Evolutionary conservation across 805 yeast genomes (phyloP), one percentile per base, ranked within the genome.

Genomic region (Yarrowia divulgata): DNA sequence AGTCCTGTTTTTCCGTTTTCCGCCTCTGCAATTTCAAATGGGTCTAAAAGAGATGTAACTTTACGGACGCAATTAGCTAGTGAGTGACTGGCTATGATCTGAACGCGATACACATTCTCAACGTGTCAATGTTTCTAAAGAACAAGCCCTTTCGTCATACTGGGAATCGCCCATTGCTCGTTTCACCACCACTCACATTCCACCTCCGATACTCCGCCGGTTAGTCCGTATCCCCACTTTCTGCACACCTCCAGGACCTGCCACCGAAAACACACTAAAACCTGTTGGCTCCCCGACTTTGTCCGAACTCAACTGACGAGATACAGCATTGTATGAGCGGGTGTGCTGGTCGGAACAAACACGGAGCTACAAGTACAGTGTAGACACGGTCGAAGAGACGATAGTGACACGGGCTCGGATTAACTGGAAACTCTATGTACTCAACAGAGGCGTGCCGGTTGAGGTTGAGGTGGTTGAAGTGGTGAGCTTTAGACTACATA

Each of bases 181-280:
- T 23, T 23, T 23, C 29, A 23, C 29, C 29, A 23, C 29, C 29
- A 23, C 29, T 23, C 29, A 4, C 29, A 2, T 4, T 23, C 29
- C 29, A 5, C 29, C 37, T 34, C 55, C 55, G 55, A 16, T 32
- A 39, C 57, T 34, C 57, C 57, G 57, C 55, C 19, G 8, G 57
- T 52, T 52, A 52, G 57, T 52, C 57, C 57, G 57, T 46, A 46
- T 46, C 50, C 50, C 54, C 54, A 23, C 60, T 37, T 52, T n/a
- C 60, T 35, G 43, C 58, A 52, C 45, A 3, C 32, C 32, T 14
- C 19, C n/a, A n/a, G 14, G 60, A 54, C 60, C 32, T 39, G 60
- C n/a, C 19, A 39, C 16, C 18, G 32, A 39, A 54, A 54, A 19
- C 14, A 19, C 60, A 54, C 60, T 54, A 54, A 54, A 39, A 39